Conservation (phyloP, 306 rosid genomes). For the Cucurbita pepo region DNA sequence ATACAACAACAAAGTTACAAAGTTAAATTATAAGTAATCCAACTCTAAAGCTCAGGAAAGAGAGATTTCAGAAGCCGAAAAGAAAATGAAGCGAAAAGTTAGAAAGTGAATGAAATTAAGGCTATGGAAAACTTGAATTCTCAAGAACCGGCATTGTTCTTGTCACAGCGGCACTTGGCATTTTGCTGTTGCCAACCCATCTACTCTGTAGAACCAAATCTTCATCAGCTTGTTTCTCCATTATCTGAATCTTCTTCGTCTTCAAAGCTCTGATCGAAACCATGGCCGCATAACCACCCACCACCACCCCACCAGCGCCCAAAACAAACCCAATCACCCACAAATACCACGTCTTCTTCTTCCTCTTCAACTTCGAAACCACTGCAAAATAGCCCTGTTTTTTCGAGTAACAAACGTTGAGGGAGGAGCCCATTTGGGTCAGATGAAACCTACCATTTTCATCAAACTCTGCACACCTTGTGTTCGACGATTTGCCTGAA, state of each 20-base stretch:
- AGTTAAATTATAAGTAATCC: neutral
- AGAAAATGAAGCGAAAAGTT: neutral
- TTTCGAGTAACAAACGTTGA: constrained; percentile 29
- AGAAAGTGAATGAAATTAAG: neutral
- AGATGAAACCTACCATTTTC: constrained; percentile 35
- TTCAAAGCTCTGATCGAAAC: constrained; percentile 18
- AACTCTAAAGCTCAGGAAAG: neutral
- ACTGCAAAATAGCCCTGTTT: constrained; percentile 56
- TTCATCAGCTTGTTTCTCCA: constrained; percentile 55
- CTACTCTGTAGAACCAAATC: constrained; percentile 57
- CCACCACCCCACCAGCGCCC: constrained; percentile 26
- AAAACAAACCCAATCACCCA: constrained; percentile 40
- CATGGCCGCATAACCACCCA: constrained; percentile 28
- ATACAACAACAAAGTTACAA: neutral
- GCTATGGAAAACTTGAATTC: constrained; percentile 19
- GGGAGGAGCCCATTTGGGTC: constrained; percentile 25
- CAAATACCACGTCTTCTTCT: constrained; percentile 23
- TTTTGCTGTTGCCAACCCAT: constrained; percentile 54
- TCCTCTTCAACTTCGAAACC: constrained; percentile 29
- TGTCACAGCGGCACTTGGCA: constrained; percentile 63
- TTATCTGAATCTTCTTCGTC: constrained; percentile 46
- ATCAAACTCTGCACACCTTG: constrained; percentile 24
- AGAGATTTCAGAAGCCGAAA: neutral
- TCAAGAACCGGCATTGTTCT: constrained; percentile 71
- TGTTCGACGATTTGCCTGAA: constrained; percentile 16